Conservation (phyloP, 2,329 filamentous ascomycete species). For the Phaeophleospora eucalypticola region DNA sequence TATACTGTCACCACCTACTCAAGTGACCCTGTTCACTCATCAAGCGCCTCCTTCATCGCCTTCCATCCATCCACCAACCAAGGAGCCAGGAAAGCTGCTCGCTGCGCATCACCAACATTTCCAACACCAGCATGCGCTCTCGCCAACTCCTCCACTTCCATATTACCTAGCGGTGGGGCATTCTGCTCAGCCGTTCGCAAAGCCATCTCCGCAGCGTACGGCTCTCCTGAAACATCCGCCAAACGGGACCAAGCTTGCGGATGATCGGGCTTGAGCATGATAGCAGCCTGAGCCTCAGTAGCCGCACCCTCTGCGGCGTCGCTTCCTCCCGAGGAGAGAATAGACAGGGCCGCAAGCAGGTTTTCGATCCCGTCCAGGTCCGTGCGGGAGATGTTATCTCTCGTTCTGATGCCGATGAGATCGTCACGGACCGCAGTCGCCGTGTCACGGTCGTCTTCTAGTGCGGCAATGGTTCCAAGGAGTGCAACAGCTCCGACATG, state of each 20-base stretch:
- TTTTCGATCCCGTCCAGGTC: slow-evolving; percentile 69
- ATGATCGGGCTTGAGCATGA: slow-evolving; percentile 76
- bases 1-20: background rate
- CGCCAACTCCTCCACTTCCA: slow-evolving; percentile 67
- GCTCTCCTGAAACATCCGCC: slow-evolving; percentile 54
- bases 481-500: slow-evolving; percentile 78
- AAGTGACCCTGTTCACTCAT: background rate
- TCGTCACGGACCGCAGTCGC: slow-evolving; percentile 77
- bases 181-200: slow-evolving; percentile 70
- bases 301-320: slow-evolving; percentile 51
- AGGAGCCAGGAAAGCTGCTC: slow-evolving; percentile 73
- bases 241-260: slow-evolving; percentile 78
- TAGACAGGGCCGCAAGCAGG: slow-evolving; percentile 67
- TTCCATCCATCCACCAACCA: slow-evolving; percentile 50
- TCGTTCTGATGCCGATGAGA: slow-evolving; percentile 67
- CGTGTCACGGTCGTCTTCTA: slow-evolving; percentile 75
- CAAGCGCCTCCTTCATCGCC: slow-evolving; percentile 10
- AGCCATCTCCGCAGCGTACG: slow-evolving; percentile 69
- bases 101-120: slow-evolving; percentile 68
- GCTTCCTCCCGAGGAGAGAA: slow-evolving; percentile 47
- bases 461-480: slow-evolving; percentile 75
- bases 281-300: slow-evolving; percentile 66
- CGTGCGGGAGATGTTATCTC: slow-evolving; percentile 55
- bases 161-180: slow-evolving; percentile 66
- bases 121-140: slow-evolving; percentile 71